Evolutionary conservation across 2,329 filamentous ascomycete genomes (phyloP).

Genomic region (Trichoderma simmonsii): DNA sequence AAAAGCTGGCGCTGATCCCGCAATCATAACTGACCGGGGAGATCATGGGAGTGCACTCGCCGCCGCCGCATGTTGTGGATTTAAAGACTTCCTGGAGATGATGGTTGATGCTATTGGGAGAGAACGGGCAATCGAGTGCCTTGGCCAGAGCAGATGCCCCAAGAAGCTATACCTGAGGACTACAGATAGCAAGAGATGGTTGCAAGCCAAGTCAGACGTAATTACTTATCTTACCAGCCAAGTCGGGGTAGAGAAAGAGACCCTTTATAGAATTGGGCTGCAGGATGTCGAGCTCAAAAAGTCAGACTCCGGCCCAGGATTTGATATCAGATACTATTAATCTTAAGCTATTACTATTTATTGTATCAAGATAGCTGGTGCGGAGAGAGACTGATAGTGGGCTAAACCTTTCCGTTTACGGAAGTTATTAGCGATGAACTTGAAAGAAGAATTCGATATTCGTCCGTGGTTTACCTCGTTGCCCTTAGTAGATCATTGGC

Average conservation of each 20-base stretch:
- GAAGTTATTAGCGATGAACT: no score
- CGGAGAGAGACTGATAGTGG: background rate
- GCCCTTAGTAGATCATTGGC: no score
- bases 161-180: fast-evolving
- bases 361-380: background rate
- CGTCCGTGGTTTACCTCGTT: no score
- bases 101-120: background rate
- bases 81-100: background rate
- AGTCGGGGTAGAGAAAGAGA: background rate
- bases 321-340: background rate
- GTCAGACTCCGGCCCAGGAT: no score
- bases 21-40: background rate
- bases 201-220: background rate
- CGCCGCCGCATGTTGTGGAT: background rate
- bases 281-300: background rate
- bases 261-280: background rate
- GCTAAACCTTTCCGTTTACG: no score
- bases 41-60: constrained; percentile 3
- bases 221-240: background rate
- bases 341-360: background rate
- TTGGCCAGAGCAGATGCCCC: background rate
- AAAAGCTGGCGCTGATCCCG: constrained; percentile 6
- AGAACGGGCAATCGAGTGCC: background rate
- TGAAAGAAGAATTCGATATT: no score
- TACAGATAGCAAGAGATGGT: no score